Conservation (phyloP, 495 filamentous ascomycete species). For the Aspergillus ostianus region DNA sequence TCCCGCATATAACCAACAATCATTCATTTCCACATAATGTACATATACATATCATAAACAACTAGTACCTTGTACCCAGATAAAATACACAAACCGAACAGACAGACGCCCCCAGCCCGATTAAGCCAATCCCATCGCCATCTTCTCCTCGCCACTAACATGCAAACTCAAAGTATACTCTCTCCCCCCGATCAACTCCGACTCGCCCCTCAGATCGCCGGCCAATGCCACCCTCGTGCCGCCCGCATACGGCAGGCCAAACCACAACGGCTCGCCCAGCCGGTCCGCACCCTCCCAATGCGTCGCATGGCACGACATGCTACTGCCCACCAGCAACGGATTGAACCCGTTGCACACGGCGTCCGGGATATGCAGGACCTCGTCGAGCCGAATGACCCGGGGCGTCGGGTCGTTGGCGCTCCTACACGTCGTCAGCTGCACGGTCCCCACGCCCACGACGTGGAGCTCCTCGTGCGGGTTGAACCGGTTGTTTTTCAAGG, state of each 20-base stretch:
- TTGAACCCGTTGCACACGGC: constrained; percentile 34
- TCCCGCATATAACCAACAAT: too few species aligned
- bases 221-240: constrained; percentile 21
- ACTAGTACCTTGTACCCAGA: too few species aligned
- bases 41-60: too few species aligned
- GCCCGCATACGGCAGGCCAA: constrained; percentile 19
- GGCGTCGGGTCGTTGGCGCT: constrained; percentile 8
- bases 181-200: constrained; percentile 27
- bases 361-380: constrained; percentile 32
- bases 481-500: constrained; percentile 24
- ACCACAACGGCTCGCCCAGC: constrained; percentile 21
- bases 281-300: constrained; percentile 24
- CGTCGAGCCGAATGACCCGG: constrained; percentile 21
- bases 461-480: constrained; percentile 24
- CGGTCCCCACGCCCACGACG: constrained; percentile 26
- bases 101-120: background rate
- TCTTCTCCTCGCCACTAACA: constrained; percentile 24
- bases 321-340: constrained; percentile 25
- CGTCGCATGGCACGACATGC: constrained; percentile 20
- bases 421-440: constrained; percentile 18
- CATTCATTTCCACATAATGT: too few species aligned
- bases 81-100: background rate
- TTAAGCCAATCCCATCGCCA: background rate
- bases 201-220: constrained; percentile 21
- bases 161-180: constrained; percentile 30